Evolutionary conservation across 441 rosid species (phyloP).

Genomic region (Lepidium campestre): DNA sequence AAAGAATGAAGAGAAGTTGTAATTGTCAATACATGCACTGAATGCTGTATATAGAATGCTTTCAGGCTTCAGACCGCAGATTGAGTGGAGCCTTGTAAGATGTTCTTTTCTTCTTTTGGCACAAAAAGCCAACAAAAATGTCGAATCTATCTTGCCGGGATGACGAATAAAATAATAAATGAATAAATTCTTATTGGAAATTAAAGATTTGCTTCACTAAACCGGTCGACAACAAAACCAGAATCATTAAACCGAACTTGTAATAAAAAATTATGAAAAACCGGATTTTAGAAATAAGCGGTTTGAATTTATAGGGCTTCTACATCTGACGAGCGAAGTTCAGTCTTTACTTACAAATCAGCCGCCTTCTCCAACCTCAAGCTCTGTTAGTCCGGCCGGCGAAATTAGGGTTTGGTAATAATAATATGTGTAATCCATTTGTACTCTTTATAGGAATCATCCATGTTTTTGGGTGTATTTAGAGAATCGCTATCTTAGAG

Average conservation of each 20-base stretch:
- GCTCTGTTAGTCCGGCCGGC: conserved; percentile 4
- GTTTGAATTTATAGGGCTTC: conserved; percentile 20
- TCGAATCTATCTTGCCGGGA: background rate
- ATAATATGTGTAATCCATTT: background rate
- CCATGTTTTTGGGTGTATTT: background rate
- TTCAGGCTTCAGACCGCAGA: too few species aligned
- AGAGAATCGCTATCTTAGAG: background rate
- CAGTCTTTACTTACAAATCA: background rate
- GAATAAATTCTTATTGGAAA: background rate
- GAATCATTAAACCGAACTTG: conserved; percentile 2
- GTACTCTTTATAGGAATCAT: background rate
- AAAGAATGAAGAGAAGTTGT: background rate
- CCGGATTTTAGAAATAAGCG: conserved; percentile 6
- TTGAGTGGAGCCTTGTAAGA: too few species aligned
- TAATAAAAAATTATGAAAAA: background rate
- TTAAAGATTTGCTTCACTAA: background rate
- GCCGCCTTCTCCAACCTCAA: conserved; percentile 8
- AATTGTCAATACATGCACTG: background rate
- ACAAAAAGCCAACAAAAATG: too few species aligned
- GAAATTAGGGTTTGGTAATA: conserved; percentile 20
- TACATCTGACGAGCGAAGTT: background rate
- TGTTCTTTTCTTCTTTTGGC: too few species aligned
- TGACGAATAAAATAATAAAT: background rate
- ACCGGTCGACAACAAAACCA: background rate
- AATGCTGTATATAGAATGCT: too few species aligned